phyloP scores from a whole-genome alignment of 2,329 filamentous ascomycete genomes.

The Zasmidium citrigriseum region DNA sequence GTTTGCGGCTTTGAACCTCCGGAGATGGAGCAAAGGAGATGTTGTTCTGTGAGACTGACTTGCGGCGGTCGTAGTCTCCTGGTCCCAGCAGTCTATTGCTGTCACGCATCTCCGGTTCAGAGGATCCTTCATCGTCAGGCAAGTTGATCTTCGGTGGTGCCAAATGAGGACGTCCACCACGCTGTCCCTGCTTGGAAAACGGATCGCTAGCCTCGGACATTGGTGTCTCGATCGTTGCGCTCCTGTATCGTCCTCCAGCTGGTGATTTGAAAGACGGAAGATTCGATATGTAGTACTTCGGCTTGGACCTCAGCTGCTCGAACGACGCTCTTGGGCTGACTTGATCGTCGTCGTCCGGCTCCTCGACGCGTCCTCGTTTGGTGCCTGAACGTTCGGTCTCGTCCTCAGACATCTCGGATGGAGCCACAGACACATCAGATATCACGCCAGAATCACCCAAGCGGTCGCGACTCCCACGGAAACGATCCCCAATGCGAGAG shows the following conservation, averaged over 20 bases:
- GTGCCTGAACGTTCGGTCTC: constrained; percentile 41
- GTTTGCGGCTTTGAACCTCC: background rate
- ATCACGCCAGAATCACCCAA: constrained; percentile 41
- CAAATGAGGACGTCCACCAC: constrained; percentile 32
- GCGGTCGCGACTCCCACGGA: constrained; percentile 58
- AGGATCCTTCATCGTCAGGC: constrained; percentile 38
- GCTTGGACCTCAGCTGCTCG: constrained; percentile 38
- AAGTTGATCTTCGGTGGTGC: constrained; percentile 55
- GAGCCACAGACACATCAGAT: constrained; percentile 47
- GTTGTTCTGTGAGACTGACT: constrained; percentile 36
- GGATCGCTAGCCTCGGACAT: constrained; percentile 36
- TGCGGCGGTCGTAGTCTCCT: constrained; percentile 29
- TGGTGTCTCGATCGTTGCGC: constrained; percentile 11
- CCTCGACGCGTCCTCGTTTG: constrained; percentile 15
- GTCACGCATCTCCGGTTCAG: constrained; percentile 17
- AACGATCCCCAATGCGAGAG: constrained; percentile 61
- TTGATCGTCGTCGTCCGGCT: constrained; percentile 31
- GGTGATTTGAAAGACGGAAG: constrained; percentile 56
- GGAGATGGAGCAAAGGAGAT: constrained; percentile 16
- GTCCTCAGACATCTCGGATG: constrained; percentile 51
- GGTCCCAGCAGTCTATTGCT: constrained; percentile 9
- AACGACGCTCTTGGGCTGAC: constrained; percentile 39
- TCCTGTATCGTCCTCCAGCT: constrained; percentile 31
- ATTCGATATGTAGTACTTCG: constrained; percentile 45
- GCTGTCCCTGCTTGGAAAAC: constrained; percentile 41